A percentile compares a stretch with the other conserved stretches of the same genome.
These are phyloP conservation scores for Mycena indigotica DNA, from an alignment of 768 basidiomycete genomes.

Conservation along the genomic window DNA sequence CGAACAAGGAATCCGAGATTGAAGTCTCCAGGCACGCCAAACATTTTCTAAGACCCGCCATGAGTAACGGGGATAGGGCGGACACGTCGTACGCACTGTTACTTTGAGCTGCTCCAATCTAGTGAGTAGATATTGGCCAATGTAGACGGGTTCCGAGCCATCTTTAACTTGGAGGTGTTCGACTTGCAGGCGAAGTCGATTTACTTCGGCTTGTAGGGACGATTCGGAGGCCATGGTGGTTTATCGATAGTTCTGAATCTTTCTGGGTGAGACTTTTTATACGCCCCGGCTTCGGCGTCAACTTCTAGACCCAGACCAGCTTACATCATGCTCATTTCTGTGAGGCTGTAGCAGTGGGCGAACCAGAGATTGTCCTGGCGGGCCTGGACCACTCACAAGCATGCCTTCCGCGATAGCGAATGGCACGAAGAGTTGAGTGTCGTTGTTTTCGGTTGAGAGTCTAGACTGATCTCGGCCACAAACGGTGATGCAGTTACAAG, in stretches of 20 bases:
- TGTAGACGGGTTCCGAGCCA: slow-evolving; percentile 45
- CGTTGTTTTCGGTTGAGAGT: too few species aligned
- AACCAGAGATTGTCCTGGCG: too few species aligned
- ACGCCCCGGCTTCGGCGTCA: neutral
- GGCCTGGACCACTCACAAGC: neutral
- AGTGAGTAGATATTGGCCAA: slow-evolving; percentile 64
- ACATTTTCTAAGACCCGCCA: slow-evolving; percentile 62
- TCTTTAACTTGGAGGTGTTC: slow-evolving; percentile 41
- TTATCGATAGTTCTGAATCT: too few species aligned
- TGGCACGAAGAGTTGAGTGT: too few species aligned
- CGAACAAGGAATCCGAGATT: slow-evolving; percentile 52
- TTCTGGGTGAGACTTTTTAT: slow-evolving; percentile 22
- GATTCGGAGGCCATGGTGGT: slow-evolving; percentile 19
- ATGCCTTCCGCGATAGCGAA: too few species aligned
- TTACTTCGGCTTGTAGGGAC: slow-evolving; percentile 48
- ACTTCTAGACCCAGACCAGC: neutral
- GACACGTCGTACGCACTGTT: slow-evolving; percentile 42
- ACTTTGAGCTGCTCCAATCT: slow-evolving; percentile 68
- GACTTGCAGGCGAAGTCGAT: slow-evolving; percentile 49
- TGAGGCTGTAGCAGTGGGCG: too few species aligned
- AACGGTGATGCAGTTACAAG: too few species aligned
- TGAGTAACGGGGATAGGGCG: neutral
- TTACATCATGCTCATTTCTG: neutral
- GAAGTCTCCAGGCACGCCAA: slow-evolving; percentile 88
- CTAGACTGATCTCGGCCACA: neutral